A percentile compares a stretch with the other conserved stretches of the same genome.
These are phyloP conservation scores for Epicoccum sorghinum DNA, from an alignment of 2,329 filamentous ascomycete genomes.

Conservation along the genomic window DNA sequence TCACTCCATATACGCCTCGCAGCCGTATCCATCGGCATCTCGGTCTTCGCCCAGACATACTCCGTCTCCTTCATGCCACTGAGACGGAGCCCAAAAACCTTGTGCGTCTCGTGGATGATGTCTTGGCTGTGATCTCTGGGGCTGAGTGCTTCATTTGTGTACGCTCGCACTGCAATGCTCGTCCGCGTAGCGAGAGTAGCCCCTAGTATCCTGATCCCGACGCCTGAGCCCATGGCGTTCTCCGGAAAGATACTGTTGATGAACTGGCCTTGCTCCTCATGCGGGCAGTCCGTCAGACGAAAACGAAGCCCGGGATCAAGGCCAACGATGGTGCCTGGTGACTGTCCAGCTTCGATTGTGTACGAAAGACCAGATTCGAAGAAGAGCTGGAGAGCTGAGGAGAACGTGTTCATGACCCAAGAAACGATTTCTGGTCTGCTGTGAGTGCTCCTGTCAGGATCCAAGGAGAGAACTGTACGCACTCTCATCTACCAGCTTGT, in stretches of 20 bases:
- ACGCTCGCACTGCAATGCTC: constrained; percentile 25
- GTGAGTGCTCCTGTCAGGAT: neutral
- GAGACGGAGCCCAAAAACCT: constrained; percentile 33
- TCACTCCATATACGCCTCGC: constrained; percentile 25
- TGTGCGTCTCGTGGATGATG: constrained; percentile 26
- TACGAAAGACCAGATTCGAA: constrained; percentile 38
- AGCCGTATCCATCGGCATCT: neutral
- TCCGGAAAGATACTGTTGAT: constrained; percentile 23
- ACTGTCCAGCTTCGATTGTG: constrained; percentile 27
- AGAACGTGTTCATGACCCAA: constrained; percentile 40
- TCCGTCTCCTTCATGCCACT: constrained; percentile 34
- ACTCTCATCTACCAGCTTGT: constrained; percentile 30
- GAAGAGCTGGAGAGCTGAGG: constrained; percentile 38
- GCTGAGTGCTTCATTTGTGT: neutral
- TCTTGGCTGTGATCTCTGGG: neutral
- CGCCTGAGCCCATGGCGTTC: constrained; percentile 12
- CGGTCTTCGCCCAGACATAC: constrained; percentile 29
- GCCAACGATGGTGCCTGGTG: constrained; percentile 23
- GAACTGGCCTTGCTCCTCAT: constrained; percentile 35
- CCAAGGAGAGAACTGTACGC: neutral
- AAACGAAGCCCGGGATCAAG: constrained; percentile 35
- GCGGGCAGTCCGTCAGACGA: constrained; percentile 34
- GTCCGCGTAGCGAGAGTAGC: constrained; percentile 26
- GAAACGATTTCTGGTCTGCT: constrained; percentile 26
- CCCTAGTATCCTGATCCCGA: constrained; percentile 29